These are phyloP conservation scores for Alectoria sarmentosa DNA, from an alignment of 495 filamentous ascomycete species.

Conservation along the genomic window DNA sequence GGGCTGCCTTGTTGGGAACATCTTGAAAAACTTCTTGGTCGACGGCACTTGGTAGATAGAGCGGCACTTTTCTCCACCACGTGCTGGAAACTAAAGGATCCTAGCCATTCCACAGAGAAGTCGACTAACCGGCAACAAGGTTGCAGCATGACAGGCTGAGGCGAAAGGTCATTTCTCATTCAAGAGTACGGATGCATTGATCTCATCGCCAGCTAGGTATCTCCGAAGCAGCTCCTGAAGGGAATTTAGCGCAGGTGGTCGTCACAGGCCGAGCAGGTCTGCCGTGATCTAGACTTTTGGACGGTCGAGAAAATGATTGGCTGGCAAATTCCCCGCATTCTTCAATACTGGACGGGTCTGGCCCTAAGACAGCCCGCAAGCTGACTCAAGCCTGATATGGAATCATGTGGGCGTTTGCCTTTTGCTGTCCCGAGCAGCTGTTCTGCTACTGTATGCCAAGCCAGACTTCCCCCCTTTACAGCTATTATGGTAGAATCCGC, in stretches of 20 bases:
- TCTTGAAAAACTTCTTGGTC: not conserved
- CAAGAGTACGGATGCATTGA: not conserved
- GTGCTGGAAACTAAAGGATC: no score
- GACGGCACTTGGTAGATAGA: not conserved
- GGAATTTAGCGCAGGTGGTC: not conserved
- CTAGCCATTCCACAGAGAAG: not conserved
- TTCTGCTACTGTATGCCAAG: no score
- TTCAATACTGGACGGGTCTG: not conserved
- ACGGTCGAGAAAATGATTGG: slow-evolving; percentile 9
- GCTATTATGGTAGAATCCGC: no score
- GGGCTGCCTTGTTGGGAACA: not conserved
- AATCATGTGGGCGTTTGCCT: no score
- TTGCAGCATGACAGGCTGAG: not conserved
- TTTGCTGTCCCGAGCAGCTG: no score
- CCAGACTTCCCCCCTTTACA: no score
- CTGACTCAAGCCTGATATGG: not conserved
- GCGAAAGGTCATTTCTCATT: not conserved
- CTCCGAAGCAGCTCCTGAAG: not conserved
- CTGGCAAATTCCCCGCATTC: slow-evolving; percentile 13
- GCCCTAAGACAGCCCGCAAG: slow-evolving; percentile 8
- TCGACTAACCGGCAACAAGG: not conserved
- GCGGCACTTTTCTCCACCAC: not conserved
- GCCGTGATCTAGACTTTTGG: slow-evolving; percentile 7
- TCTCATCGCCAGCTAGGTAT: not conserved
- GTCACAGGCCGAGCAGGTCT: slow-evolving; percentile 11